These are phyloP conservation scores for Boletus smithii DNA, from an alignment of 1,284 basidiomycete species.

Conservation along the genomic window DNA sequence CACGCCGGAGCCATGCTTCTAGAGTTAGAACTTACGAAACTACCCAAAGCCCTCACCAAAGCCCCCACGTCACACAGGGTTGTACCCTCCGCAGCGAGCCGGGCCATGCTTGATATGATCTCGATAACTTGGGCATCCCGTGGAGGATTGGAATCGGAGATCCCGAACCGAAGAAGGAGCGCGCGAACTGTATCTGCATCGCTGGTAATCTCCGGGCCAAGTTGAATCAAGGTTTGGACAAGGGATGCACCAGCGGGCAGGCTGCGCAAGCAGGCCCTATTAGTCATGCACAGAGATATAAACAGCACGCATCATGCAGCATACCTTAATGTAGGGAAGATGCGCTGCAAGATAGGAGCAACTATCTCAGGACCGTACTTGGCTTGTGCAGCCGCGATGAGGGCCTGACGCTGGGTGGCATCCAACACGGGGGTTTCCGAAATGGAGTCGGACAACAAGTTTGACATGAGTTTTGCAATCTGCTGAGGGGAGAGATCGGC, in stretches of 20 bases:
- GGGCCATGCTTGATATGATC: conserved; percentile 60
- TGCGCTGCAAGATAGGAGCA: conserved; percentile 49
- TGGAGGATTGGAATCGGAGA: conserved; percentile 66
- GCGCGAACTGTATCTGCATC: conserved; percentile 68
- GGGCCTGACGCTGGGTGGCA: conserved; percentile 62
- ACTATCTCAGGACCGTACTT: conserved; percentile 66
- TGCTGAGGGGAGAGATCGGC: conserved; percentile 73
- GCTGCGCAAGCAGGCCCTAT: conserved; percentile 38
- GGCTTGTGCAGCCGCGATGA: conserved; percentile 68
- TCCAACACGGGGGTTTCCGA: conserved; percentile 68
- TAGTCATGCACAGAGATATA: conserved; percentile 12
- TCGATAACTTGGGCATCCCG: conserved; percentile 67
- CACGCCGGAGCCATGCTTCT: conserved; percentile 7
- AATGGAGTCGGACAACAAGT: conserved; percentile 68
- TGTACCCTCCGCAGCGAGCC: conserved; percentile 67
- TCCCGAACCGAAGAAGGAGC: conserved; percentile 67
- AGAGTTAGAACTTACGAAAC: conserved; percentile 52
- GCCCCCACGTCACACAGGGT: conserved; percentile 73
- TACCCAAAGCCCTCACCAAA: conserved; percentile 65
- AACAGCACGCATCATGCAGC: conserved; percentile 14
- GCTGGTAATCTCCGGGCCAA: conserved; percentile 73
- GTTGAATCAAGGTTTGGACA: conserved; percentile 68
- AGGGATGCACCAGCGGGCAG: conserved; percentile 62
- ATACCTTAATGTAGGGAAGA: conserved; percentile 59
- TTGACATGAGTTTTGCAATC: conserved; percentile 73